Evolutionary conservation across 768 basidiomycete genomes (phyloP), one percentile per base, ranked within the genome.

Genomic region (Termitomyces sp.): DNA sequence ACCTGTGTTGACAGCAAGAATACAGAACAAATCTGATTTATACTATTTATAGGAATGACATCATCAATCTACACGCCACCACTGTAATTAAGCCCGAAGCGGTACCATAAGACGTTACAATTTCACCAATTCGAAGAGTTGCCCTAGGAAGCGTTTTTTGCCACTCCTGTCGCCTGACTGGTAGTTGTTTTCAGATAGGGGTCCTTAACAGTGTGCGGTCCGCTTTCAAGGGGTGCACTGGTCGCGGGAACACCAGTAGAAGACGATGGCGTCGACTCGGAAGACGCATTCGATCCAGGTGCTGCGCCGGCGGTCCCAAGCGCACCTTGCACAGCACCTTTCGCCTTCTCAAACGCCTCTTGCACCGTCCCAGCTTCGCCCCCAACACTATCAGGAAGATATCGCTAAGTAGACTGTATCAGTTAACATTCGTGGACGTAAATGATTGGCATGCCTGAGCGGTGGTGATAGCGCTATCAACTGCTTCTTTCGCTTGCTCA

Each of bases 401-500:
- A 52, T 6, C 73, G 71, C 26, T 64, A 57, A 70, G 68, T 53
- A 1, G 2, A 27, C 14, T 32, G 6, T n/a, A 48, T 48, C 24
- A 48, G 4, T 18, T 9, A 55, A 39, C 20, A 3, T 7, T 22
- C 48, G 16, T 18, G 50, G 50, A 6, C 43, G 46, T 20, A 10
- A 27, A 9, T 49, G 26, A 20, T 1, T 10, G 20, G 4, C 65
- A 69, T 58, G 78, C 80, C 71, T 79, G 74, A 16, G 81, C 82
- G 26, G 79, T 75, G 6, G 74, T 61, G 4, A 82, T 56, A 0
- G 77, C 79, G 37, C 61, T 71, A 14, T 68, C 69, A 0, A 80
- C 83, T 3, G 82, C 49, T 7, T 65, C 68, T 68, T 80, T 85
- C 1, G 80, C 85, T 61, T 84, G 79, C 24, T 83, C 79, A 6